Conservation (phyloP, 208 protist species). For the Wallacemonas sp. region DNA sequence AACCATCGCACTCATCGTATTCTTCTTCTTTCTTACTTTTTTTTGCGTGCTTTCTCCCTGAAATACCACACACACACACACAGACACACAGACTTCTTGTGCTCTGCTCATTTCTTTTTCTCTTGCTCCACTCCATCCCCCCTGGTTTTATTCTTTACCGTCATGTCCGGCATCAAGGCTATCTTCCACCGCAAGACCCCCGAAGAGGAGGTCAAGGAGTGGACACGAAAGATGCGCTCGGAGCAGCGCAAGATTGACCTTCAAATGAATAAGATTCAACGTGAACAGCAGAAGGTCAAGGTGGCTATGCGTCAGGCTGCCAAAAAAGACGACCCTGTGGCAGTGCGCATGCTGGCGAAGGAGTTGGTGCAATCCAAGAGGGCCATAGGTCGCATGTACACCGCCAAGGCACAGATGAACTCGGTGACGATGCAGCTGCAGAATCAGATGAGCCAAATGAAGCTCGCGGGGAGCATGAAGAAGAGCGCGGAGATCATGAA, state of each 20-base stretch:
- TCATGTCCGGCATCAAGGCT: conserved; percentile 44
- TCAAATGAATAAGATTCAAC: conserved; percentile 76
- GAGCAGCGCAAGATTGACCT: conserved; percentile 86
- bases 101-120: too few relatives aligned
- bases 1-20: too few relatives aligned
- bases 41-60: neutral
- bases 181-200: conserved; percentile 66
- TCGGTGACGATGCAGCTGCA: conserved; percentile 88
- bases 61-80: too few relatives aligned
- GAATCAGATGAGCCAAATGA: conserved; percentile 80
- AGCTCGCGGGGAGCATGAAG: conserved; percentile 69
- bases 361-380: conserved; percentile 81
- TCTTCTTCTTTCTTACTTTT: too few relatives aligned
- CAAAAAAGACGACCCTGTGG: conserved; percentile 67
- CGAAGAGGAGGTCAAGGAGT: conserved; percentile 76
- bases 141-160: too few relatives aligned
- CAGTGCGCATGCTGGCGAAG: conserved; percentile 83
- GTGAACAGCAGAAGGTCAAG: conserved; percentile 88
- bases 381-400: conserved; percentile 78
- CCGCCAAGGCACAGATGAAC: conserved; percentile 91
- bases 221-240: conserved; percentile 69
- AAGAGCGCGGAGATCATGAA: conserved; percentile 83
- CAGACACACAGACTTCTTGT: neutral
- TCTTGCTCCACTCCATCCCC: too few relatives aligned
- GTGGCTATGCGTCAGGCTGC: conserved; percentile 76